Evolutionary conservation across 805 yeast species (phyloP), one percentile per base, ranked within the genome.

Genomic region (Candida chauliodis): DNA sequence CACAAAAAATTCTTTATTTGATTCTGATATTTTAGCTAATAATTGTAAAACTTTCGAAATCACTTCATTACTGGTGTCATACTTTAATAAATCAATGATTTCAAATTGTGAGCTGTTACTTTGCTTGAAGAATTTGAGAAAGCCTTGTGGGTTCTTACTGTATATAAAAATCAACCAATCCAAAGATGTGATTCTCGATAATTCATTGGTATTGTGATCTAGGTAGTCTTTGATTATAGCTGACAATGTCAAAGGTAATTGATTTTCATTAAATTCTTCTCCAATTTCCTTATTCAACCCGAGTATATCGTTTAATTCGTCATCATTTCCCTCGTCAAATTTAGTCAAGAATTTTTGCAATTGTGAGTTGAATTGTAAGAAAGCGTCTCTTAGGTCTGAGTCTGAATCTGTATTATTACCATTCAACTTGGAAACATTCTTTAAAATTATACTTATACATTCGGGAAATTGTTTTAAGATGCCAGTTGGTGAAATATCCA

Each of bases 121-220:
- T 7, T 43, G 51, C 3, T 15, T 8, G 8, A 56, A 52, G 19
- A 57, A 52, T 23, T 46, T 48, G 30, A 62, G 56, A 33, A 64
- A 64, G 19, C 57, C 48, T 4, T 55, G 47, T 2, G 66, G 53
- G 41, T 82, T 81, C 47, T 81, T 81, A 19, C 77, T 71, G 52
- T 89, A 91, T 28, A 93, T 69, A 73, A 87, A 78, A 11, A 80
- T 78, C 22, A 93, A 67, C 99, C 99, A 93, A 46, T 90, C 95
- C 24, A 93, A 64, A 17, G 93, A 81, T 0, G 95, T 87, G 23
- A 88, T 72, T 42, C 93, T 73, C 0, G 96, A 84, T 20, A 81
- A 78, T 44, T 88, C 95, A 48, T 85, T 81, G 37, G 55, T 40
- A 8, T 27, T 9, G 5, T 60, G 55, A 31, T 56, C 56, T 16